Evolutionary conservation across 1,284 basidiomycete species (phyloP), one percentile per base, ranked within the genome.

Genomic region (Puccinia horiana): DNA sequence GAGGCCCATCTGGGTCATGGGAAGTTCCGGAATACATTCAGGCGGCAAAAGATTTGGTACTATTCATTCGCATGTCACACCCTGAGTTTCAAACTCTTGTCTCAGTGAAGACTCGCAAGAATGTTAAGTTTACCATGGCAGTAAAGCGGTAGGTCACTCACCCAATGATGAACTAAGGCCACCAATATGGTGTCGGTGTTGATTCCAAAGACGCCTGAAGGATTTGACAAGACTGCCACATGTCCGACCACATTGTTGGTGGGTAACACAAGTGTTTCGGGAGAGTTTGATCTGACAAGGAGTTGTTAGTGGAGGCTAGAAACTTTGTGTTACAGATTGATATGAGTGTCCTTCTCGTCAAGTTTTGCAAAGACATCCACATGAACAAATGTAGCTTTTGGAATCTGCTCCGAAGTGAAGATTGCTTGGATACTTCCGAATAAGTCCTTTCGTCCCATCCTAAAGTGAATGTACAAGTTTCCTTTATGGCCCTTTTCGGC

Each of bases 361-460:
- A 67, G 63, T n/a, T 37, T 9, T 5, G 35, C 40, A 67, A 67
- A 67, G 14, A 67, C 20, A 16, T 11, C 63, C 35, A 67, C 32
- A 5, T 40, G 12, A 12, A 67, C 63, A 67, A 67, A 67, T 42
- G 32, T 67, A 16, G 18, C 29, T 1, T 67, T 67, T 8, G 63
- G 63, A 40, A 67, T 26, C 40, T 67, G 63, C 16, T 67, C 63
- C 6, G 63, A 67, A 1, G 32, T 18, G n/a, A 67, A 67, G 35
- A 67, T 42, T 11, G 40, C 18, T 67, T 67, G 63, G 18, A 67
- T 67, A 67, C 63, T 67, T n/a, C 63, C 63, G 37, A 67, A 67
- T 16, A 20, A 67, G 40, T 67, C 40, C 18, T 40, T 67, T 37
- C 35, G 32, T 67, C 63, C 63, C 29, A 37, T 37, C 32, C 63